Evolutionary conservation across 2,329 filamentous ascomycete genomes (phyloP).

Genomic region (Ophiosphaerella herpotricha): DNA sequence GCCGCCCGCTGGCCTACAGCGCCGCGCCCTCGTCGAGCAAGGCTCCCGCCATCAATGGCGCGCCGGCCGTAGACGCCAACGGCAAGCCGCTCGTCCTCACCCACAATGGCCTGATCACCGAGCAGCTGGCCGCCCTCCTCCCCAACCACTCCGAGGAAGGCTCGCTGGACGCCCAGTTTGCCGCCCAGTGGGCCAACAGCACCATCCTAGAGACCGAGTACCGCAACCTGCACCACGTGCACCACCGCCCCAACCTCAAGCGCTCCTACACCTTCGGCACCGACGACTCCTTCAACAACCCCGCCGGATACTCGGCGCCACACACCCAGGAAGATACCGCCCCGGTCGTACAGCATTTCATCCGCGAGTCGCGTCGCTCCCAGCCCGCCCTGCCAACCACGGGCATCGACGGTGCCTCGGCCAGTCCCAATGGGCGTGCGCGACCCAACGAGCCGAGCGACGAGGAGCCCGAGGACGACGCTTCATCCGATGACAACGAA

Average conservation of each 20-base stretch:
- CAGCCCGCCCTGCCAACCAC: conserved; percentile 17
- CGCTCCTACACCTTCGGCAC: conserved; percentile 43
- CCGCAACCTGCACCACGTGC: conserved; percentile 24
- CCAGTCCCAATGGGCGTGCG: conserved; percentile 12
- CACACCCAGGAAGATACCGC: conserved; percentile 28
- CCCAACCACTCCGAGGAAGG: conserved; percentile 34
- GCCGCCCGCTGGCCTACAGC: conserved; percentile 28
- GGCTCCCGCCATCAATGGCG: conserved; percentile 4
- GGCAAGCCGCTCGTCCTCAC: conserved; percentile 27
- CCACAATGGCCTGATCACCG: conserved; percentile 30
- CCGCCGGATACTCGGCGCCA: conserved; percentile 29
- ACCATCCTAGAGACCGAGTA: conserved; percentile 21
- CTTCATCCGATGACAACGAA: conserved; percentile 28
- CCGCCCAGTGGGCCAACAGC: conserved; percentile 31
- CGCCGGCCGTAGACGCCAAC: conserved; percentile 5
- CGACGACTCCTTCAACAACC: conserved; percentile 42
- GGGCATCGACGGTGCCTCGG: conserved; percentile 9
- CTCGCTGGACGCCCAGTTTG: conserved; percentile 35
- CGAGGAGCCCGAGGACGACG: conserved; percentile 28
- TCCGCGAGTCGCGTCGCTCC: conserved; percentile 27
- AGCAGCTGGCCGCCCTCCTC: conserved; percentile 36
- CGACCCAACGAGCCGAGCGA: conserved; percentile 18
- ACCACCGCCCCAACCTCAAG: conserved; percentile 28
- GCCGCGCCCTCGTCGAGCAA: conserved; percentile 10
- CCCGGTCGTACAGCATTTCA: conserved; percentile 28